Conservation (phyloP, 148 eudicot species). For the Chenopodium suecicum region DNA sequence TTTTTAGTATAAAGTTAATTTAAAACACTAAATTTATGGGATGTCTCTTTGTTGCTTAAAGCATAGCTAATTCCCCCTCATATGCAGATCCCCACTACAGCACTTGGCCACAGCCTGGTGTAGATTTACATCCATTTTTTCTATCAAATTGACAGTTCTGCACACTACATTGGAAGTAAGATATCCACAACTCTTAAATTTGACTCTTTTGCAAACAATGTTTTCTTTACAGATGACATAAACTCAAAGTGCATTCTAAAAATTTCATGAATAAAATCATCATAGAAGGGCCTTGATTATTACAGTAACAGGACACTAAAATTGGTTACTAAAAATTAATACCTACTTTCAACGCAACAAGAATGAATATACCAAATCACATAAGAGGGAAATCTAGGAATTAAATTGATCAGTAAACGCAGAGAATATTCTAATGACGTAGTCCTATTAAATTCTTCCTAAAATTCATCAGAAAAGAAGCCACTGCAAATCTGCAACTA, state of each 20-base stretch:
- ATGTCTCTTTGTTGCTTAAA: background rate
- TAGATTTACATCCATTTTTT: background rate
- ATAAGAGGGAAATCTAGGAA: background rate
- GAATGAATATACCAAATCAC: background rate
- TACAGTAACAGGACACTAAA: background rate
- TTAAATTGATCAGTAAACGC: background rate
- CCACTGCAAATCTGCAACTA: background rate
- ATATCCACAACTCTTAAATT: background rate
- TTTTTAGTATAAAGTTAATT: background rate
- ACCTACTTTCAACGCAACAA: background rate
- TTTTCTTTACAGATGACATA: background rate
- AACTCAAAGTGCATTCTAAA: background rate
- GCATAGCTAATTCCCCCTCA: background rate
- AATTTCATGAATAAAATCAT: background rate
- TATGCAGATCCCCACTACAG: background rate
- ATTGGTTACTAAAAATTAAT: background rate
- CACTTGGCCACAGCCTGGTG: background rate
- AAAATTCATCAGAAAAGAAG: background rate
- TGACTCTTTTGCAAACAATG: background rate
- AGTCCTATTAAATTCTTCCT: background rate
- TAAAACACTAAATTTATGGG: background rate
- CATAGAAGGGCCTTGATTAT: too few relatives aligned
- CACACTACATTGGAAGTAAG: background rate
- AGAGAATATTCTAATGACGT: background rate
- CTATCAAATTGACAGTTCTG: background rate